Evolutionary conservation across 2,329 filamentous ascomycete genomes (phyloP), one percentile per base, ranked within the genome.

Genomic region (Aureobasidium mangrovei): DNA sequence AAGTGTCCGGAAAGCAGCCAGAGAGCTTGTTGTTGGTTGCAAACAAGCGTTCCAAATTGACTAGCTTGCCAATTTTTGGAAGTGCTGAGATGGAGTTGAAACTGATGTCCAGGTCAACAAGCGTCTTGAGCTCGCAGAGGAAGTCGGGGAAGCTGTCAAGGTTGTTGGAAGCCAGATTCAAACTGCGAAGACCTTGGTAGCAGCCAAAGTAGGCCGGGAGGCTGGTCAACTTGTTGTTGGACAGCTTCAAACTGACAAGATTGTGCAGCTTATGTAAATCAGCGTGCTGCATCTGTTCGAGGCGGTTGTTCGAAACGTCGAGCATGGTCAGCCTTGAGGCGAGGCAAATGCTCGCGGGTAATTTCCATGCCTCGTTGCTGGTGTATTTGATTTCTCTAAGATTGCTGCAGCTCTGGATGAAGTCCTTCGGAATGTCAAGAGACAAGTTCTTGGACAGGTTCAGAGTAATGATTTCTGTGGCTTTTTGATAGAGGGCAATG

Each of bases 81-180:
- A 98, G 73, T 53, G 75, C 80, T 8, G 81, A 80, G 58, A 98
- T 95, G 39, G 84, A 81, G 67, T 98, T 98, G 79, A 98, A 98
- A 67, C 91, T 97, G 65, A 98, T 82, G 64, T 98, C 93, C 39
- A 98, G 80, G 66, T 98, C 91, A 9, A 95, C 87, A 43, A 98
- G 73, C 41, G 85, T 90, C 60, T 82, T 82, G 24, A 98, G 74
- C 27, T 88, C 79, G 69, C 89, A 91, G 26, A 98, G 75, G 62
- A 95, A 94, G 26, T 84, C 77, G 0, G 93, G 93, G 59, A 98
- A 95, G 39, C 81, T 81, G 55, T 85, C 84, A 53, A 98, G 78
- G 57, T 88, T 91, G 69, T 98, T 98, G 1, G 93, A 98, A 1
- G 91, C 95, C 46, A 98, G 77, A 64, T 95, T 96, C 56, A 98